Conservation (phyloP, 2,329 filamentous ascomycete species). For the Pseudocercospora eumusae region DNA sequence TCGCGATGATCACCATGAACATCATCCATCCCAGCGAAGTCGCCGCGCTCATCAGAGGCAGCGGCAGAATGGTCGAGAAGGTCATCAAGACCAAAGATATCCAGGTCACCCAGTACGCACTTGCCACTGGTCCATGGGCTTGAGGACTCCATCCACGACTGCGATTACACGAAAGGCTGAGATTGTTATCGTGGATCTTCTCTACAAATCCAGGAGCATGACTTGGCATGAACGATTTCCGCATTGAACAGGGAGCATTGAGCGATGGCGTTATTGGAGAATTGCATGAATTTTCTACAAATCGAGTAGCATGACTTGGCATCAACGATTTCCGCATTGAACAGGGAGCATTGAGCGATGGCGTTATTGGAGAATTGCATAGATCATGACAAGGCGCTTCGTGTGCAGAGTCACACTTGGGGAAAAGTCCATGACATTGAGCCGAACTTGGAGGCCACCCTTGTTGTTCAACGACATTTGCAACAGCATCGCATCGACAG, state of each 20-base stretch:
- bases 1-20: conserved; percentile 23
- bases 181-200: background rate
- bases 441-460: background rate
- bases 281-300: background rate
- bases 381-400: background rate
- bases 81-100: conserved; percentile 20
- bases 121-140: conserved; percentile 4
- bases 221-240: background rate
- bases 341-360: background rate
- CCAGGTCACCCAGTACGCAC: conserved; percentile 1
- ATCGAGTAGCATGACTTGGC: background rate
- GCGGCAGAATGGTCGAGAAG: conserved; percentile 18
- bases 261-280: background rate
- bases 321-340: background rate
- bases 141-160: background rate
- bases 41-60: conserved; percentile 21
- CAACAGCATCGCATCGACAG: too few species aligned
- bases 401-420: background rate
- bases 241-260: background rate
- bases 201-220: background rate
- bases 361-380: background rate
- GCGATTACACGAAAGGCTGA: background rate
- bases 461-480: too few species aligned
- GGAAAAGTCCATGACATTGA: background rate
- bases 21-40: conserved; percentile 23